Evolutionary conservation across 306 rosid genomes (phyloP), one percentile per base, ranked within the genome.

Genomic region (Acmispon strigosus): DNA sequence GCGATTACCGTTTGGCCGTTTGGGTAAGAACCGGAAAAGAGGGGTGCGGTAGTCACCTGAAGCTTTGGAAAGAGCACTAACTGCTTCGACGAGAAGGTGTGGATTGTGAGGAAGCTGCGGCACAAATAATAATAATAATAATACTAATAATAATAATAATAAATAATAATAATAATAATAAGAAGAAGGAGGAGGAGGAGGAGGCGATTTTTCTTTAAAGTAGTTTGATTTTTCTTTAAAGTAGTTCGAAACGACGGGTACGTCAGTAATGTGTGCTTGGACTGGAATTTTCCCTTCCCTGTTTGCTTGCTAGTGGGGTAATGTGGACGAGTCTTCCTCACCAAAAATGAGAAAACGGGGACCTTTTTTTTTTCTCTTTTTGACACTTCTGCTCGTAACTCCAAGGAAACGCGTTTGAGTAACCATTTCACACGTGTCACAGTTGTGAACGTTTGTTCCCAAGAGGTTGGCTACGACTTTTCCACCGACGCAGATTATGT

Each of bases 211-310:
- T 54, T 58, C 47, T 8, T 13, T 0, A 10, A 12, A 32, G 27
- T 24, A 2, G 1, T 1, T 22, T 22, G 1, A 2, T 2, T 22
- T 22, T 1, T 2, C 2, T 1, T 1, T 22, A 2, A 22, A 2
- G 24, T 22, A 22, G 2, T 22, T 1, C 10, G 36, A 82, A 79
- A 82, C 82, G 75, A 75, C 60, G 10, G 39, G 41, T 27, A 45
- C 1, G 72, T 37, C 57, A 47, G 19, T 53, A 76, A 81, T 80
- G 86, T 81, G 61, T 81, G 59, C 15, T 8, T 0, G 18, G 20
- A 18, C 37, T 39, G 17, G 76, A 76, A 66, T 66, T 44, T 81
- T 69, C 59, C 17, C 2, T 9, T 9, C 12, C 15, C 0, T 2
- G 19, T 70, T 75, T 70, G 56, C 74, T 80, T 70, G 62, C 67